These are phyloP conservation scores for Cochlearia excelsa DNA, from an alignment of 345 rosid species.

Conservation along the genomic window DNA sequence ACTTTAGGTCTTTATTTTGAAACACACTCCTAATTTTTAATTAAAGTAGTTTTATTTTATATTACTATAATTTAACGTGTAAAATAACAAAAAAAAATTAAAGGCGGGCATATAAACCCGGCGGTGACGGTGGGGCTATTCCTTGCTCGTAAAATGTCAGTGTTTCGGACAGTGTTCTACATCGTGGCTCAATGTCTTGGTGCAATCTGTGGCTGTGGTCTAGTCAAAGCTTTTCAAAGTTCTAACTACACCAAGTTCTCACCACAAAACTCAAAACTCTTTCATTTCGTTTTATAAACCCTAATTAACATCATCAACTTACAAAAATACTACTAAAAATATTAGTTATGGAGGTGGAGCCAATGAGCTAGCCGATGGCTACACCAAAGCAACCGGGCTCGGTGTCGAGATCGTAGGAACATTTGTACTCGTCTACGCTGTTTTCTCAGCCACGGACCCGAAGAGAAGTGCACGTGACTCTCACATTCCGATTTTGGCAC, in stretches of 20 bases:
- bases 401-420: constrained; percentile 35
- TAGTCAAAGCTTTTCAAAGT: constrained; percentile 60
- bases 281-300: too few relatives aligned
- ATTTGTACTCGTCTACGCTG: not conserved
- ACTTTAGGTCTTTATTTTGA: too few relatives aligned
- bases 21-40: too few relatives aligned
- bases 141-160: constrained; percentile 51
- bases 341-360: constrained; percentile 49
- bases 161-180: constrained; percentile 53
- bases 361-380: constrained; percentile 47
- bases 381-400: constrained; percentile 47
- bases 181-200: constrained; percentile 67
- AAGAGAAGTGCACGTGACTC: constrained; percentile 58
- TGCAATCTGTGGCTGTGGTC: constrained; percentile 62
- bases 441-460: constrained; percentile 65
- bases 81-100: not conserved
- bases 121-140: constrained; percentile 66
- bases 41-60: not conserved
- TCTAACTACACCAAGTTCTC: constrained; percentile 49
- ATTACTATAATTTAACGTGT: not conserved
- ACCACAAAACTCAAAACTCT: too few relatives aligned
- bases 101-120: constrained; percentile 68
- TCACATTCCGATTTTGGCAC: constrained; percentile 71
- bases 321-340: not conserved
- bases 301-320: too few relatives aligned